Percentiles rank a stretch among this genome's conserved stretches.
Evolutionary conservation across 192 early-diverging fungal species (phyloP).

Genomic region (Chytriomyces sp.): DNA sequence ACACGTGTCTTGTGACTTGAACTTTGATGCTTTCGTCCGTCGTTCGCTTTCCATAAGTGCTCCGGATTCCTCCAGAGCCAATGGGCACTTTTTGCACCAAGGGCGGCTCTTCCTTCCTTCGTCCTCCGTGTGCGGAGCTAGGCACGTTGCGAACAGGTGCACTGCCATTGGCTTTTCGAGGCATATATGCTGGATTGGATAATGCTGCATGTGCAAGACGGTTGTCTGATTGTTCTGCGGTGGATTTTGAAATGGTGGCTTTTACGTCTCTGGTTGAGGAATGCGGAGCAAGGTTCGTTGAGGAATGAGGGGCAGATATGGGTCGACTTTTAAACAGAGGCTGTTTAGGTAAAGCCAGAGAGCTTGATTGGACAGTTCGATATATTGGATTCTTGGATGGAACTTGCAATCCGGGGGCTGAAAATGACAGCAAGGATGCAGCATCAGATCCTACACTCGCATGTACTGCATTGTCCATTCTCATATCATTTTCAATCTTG

Average conservation of each 20-base stretch:
- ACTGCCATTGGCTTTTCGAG: too few relatives aligned
- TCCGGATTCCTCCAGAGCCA: background rate
- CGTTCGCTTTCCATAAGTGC: background rate
- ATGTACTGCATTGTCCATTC: background rate
- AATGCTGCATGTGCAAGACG: too few relatives aligned
- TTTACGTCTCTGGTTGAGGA: background rate
- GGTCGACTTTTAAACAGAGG: background rate
- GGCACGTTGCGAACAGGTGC: too few relatives aligned
- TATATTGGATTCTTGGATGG: background rate
- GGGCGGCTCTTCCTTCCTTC: background rate
- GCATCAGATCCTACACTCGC: background rate
- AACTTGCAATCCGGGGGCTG: background rate
- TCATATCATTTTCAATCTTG: background rate
- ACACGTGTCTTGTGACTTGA: background rate
- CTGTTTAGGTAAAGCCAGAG: background rate
- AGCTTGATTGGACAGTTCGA: background rate
- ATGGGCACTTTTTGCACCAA: background rate
- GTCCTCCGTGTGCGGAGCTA: background rate
- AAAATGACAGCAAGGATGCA: background rate
- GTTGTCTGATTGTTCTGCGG: background rate
- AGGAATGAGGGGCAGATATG: background rate
- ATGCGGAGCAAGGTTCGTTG: too few relatives aligned
- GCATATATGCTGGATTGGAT: too few relatives aligned
- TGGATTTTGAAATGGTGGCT: background rate
- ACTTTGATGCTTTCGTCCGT: background rate